Base-by-base conservation (phyloP, 495 filamentous ascomycete genomes). In the Daldinia decipiens region DNA sequence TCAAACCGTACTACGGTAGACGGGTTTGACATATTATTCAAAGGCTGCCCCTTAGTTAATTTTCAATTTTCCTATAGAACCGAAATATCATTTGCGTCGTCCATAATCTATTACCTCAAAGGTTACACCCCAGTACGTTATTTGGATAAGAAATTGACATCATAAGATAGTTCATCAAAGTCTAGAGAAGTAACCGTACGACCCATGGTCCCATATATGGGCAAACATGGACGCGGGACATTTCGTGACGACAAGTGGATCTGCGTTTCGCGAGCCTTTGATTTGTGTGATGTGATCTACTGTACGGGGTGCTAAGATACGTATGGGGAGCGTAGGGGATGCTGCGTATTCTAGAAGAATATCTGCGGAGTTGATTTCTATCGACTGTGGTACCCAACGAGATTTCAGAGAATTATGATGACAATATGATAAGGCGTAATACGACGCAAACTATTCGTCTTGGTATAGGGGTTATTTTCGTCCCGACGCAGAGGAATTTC, bases 361-460 rank as follows among this genome's bases (percentile, higher is more conserved):
- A 7, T 34, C 21, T 59, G 32, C 15, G 6, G 50, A 47, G 47
- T 13, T 38, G 29, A 21, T 13, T 15, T 7, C 6, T 15, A 17
- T 12, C 1, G 5, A 43, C 38, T 5, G 52, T 32, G 51, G 65
- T 66, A 69, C 34, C 70, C 70, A 73, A 69, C 51, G 9, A 65
- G 55, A 53, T 9, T 15, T 29, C 43, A 1, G 17, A 29, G 12
- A 73, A 73, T 73, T 0, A 32, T 8, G 61, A 40, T 73, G 56
- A 73, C 59, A 19, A 21, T 11, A 68, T 29, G 8, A 24, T 3
- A 38, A 13, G 34, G 29, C 21, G 21, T 9, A 17, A 26, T 39
- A 53, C 17, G 17, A 43, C 13, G 17, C 24, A 55, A 50, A 26
- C 5, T 24, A 60, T 34, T 51, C 54, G 21, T 29, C 19, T 15